Conservation (phyloP, 176 grass and related monocot species). For the Neostapfia colusana region DNA sequence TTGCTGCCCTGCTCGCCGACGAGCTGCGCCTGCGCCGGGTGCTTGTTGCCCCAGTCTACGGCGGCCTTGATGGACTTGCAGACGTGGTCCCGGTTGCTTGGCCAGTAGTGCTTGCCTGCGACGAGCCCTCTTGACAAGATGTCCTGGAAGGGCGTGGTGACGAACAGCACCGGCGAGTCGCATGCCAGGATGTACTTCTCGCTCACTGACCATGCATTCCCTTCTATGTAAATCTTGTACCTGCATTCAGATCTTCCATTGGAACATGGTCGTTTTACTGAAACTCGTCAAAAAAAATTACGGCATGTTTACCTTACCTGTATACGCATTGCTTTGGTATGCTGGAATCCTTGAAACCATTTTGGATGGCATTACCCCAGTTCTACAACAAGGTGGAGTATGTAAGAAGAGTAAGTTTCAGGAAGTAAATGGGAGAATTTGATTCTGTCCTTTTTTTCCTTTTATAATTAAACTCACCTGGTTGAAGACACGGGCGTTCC, state of each 20-base stretch:
- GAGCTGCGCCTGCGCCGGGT: conserved; percentile 32
- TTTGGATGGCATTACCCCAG: conserved; percentile 29
- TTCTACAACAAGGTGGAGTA: conserved; percentile 45
- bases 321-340: conserved; percentile 61
- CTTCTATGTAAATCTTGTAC: conserved; percentile 70
- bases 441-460: neutral
- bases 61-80: conserved; percentile 63
- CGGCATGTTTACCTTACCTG: conserved; percentile 34
- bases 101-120: conserved; percentile 64
- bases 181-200: conserved; percentile 89
- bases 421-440: too few species aligned
- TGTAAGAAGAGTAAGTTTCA: neutral
- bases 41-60: conserved; percentile 60
- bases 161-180: conserved; percentile 61
- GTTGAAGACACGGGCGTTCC: conserved; percentile 49
- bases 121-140: conserved; percentile 71
- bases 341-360: conserved; percentile 48
- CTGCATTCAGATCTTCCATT: conserved; percentile 30
- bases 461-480: conserved; percentile 39
- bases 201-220: conserved; percentile 77
- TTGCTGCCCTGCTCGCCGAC: conserved; percentile 50
- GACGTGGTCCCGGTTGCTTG: conserved; percentile 30
- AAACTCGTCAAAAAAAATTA: neutral
- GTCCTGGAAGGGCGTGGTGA: conserved; percentile 57
- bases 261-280: neutral